Evolutionary conservation across 169 alveolate species (phyloP).

Genomic region (Plasmodium chabaudi): DNA sequence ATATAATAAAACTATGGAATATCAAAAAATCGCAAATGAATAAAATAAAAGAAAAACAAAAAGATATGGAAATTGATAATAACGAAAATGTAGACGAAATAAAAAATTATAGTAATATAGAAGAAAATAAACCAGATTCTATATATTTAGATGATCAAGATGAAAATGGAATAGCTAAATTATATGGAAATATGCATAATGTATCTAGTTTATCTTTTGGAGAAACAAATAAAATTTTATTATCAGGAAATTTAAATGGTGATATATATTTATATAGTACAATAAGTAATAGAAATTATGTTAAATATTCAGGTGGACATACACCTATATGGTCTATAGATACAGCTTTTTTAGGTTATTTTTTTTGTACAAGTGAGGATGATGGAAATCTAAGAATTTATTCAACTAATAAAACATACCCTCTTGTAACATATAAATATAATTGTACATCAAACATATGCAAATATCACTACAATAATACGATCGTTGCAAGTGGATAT

Average conservation of each 20-base stretch:
- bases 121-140: constrained; percentile 22
- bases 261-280: constrained; percentile 73
- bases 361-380: constrained; percentile 67
- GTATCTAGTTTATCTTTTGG: constrained; percentile 71
- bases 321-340: constrained; percentile 75
- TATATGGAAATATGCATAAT: constrained; percentile 58
- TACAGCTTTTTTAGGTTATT: constrained; percentile 68
- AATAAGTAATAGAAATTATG: constrained; percentile 69
- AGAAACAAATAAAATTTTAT: constrained; percentile 71
- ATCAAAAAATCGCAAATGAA: constrained; percentile 52
- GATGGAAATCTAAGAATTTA: constrained; percentile 74
- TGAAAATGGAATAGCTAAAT: constrained; percentile 50
- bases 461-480: constrained; percentile 65
- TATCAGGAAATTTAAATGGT: constrained; percentile 75
- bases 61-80: constrained; percentile 24
- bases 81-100: not conserved
- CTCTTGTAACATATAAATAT: constrained; percentile 60
- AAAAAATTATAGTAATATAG: constrained; percentile 23
- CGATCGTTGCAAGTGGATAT: constrained; percentile 67
- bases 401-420: constrained; percentile 71
- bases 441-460: constrained; percentile 58
- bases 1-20: constrained; percentile 70
- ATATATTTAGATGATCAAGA: constrained; percentile 47
- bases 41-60: constrained; percentile 46
- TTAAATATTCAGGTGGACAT: constrained; percentile 71